Percentiles rank a stretch among this genome's conserved stretches.
Evolutionary conservation across 306 rosid species (phyloP).

Genomic region (Quercus variabilis): DNA sequence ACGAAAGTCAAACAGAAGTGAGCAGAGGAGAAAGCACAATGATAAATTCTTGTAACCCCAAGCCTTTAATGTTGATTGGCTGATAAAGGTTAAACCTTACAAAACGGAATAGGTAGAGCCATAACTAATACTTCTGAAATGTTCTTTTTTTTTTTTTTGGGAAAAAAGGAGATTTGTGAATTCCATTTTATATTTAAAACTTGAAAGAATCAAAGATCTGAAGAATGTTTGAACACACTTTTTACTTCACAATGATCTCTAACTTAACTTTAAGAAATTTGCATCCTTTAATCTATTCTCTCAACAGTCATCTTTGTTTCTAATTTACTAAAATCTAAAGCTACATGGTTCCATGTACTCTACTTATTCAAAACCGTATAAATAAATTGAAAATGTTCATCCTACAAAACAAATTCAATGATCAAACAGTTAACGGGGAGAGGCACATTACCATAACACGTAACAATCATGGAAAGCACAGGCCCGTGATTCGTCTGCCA

Average conservation of each 20-base stretch:
- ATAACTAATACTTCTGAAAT: too few relatives aligned
- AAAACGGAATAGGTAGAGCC: neutral
- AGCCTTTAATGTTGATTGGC: neutral
- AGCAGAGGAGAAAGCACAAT: neutral
- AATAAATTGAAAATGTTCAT: too few relatives aligned
- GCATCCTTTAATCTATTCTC: neutral
- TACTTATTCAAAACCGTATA: too few relatives aligned
- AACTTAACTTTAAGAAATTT: neutral
- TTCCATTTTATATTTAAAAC: neutral
- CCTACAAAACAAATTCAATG: neutral
- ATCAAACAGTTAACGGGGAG: neutral
- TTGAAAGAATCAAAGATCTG: neutral
- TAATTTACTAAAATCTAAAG: too few relatives aligned
- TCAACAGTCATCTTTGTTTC: neutral
- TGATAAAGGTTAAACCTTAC: neutral
- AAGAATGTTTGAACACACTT: neutral
- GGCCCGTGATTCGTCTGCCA: slow-evolving; percentile 19
- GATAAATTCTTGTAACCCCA: neutral
- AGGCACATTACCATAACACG: slow-evolving; percentile 36
- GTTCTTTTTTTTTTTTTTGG: too few relatives aligned
- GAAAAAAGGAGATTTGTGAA: neutral
- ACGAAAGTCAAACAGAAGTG: neutral
- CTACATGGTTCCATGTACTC: too few relatives aligned
- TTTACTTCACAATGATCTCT: neutral
- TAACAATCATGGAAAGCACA: slow-evolving; percentile 42